Conservation (phyloP, 2,329 filamentous ascomycete genomes). For the Lecanosticta acicola region DNA sequence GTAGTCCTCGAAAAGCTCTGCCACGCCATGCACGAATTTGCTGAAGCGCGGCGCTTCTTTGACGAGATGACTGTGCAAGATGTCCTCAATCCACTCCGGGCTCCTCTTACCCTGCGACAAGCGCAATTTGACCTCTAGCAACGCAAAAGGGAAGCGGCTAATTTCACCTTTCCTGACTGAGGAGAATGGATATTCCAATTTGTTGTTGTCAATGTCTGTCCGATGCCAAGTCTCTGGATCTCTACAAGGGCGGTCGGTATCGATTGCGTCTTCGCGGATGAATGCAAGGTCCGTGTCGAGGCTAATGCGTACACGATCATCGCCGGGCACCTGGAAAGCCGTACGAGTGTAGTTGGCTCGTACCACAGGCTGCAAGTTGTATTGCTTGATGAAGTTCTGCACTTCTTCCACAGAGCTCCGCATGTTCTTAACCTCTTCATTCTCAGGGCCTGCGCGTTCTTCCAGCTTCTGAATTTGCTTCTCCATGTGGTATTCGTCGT, state of each 20-base stretch:
- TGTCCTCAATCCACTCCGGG: constrained; percentile 80
- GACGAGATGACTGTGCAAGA: constrained; percentile 89
- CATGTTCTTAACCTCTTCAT: constrained; percentile 62
- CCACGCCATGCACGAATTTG: constrained; percentile 93
- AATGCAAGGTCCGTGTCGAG: constrained; percentile 90
- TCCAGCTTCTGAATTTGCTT: constrained; percentile 81
- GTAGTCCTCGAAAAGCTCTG: constrained; percentile 84
- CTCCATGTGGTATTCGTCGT: constrained; percentile 84
- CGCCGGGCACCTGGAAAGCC: constrained; percentile 91
- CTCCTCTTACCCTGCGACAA: constrained; percentile 53
- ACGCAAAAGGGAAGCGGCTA: constrained; percentile 79
- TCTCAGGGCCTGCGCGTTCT: constrained; percentile 64
- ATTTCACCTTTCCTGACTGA: constrained; percentile 87
- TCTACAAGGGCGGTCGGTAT: constrained; percentile 77
- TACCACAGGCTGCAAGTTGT: constrained; percentile 74
- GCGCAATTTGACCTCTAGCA: constrained; percentile 85
- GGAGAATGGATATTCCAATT: constrained; percentile 81
- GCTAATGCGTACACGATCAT: constrained; percentile 83
- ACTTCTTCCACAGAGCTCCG: constrained; percentile 69
- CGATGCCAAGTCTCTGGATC: constrained; percentile 88
- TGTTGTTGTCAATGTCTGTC: constrained; percentile 74
- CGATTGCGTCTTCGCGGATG: constrained; percentile 70
- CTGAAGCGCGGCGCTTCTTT: constrained; percentile 87
- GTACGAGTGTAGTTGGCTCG: constrained; percentile 91
- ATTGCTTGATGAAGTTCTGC: constrained; percentile 70